Percentiles rank a stretch among this genome's conserved stretches.
phyloP scores from a whole-genome alignment of 768 basidiomycete genomes.

The Serendipita indica region DNA sequence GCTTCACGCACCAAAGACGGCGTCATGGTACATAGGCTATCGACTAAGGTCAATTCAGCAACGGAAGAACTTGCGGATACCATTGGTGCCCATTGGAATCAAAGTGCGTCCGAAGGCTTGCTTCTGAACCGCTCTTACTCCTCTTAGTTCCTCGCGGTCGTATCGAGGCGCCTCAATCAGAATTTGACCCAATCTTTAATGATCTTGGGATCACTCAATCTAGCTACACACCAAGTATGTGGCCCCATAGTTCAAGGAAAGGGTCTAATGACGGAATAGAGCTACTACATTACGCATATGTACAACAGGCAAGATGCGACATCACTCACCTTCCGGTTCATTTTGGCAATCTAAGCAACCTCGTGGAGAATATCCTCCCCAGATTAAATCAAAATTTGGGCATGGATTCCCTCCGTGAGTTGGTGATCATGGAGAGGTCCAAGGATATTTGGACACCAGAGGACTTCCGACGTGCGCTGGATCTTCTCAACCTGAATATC shows the following conservation, averaged over 20 bases:
- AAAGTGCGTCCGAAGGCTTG: slow-evolving; percentile 3
- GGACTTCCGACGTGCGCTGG: slow-evolving; percentile 36
- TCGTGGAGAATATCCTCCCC: slow-evolving; percentile 20
- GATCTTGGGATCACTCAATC: slow-evolving; percentile 52
- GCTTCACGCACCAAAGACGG: slow-evolving; percentile 25
- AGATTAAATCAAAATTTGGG: slow-evolving; percentile 24
- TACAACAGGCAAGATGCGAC: slow-evolving; percentile 70
- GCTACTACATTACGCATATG: slow-evolving; percentile 60
- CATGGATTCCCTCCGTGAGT: slow-evolving; percentile 38
- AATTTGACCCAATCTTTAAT: neutral
- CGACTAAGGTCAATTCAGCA: slow-evolving; percentile 41
- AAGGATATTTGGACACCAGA: slow-evolving; percentile 47
- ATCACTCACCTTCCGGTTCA: slow-evolving; percentile 46
- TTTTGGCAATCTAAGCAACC: slow-evolving; percentile 32
- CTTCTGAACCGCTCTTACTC: neutral
- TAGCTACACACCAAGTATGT: slow-evolving; percentile 49
- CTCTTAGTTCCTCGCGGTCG: neutral
- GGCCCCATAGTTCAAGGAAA: slow-evolving; percentile 6
- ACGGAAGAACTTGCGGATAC: slow-evolving; percentile 38
- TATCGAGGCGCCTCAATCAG: slow-evolving; percentile 3
- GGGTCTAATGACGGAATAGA: slow-evolving; percentile 28
- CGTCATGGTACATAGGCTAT: slow-evolving; percentile 26
- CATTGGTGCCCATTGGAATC: slow-evolving; percentile 11
- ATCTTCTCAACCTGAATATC: slow-evolving; percentile 44
- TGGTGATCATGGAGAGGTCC: slow-evolving; percentile 45